Base-by-base conservation (phyloP, 805 yeast genomes). In the Suhomyces sp. region DNA sequence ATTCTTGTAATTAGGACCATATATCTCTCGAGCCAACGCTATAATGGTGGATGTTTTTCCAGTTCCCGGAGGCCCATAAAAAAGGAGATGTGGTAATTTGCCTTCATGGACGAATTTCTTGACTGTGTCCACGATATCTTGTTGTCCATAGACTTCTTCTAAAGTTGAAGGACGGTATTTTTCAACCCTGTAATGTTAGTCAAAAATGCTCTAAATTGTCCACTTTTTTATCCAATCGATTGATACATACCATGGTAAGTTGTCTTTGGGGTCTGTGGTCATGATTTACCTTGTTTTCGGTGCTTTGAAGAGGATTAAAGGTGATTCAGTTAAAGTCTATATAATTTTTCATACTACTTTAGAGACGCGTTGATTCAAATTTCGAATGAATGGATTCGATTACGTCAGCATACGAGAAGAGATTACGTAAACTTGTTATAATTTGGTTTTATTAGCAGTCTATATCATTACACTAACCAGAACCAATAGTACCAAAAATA, bases 11-110 rank as follows among this genome's bases (percentile, higher is more conserved):
- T 79, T 76, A 12, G 72, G 64, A 2, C 98, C 99, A 54, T 83
- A 90, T 6, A 90, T 76, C 52, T 88, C 96, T 38, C 78, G 70
- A 1, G 97, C 96, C 39, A 90, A 63, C 1, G 97, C 96, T 15
- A 83, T 74, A 46, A 88, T 83, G 3, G 95, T 87, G 3, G 95
- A 83, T 0, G 96, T 88, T 58, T 88, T 88, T 46, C 96, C 96
- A 0, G 95, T 88, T 14, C 96, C 96, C 12, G 96, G 96, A 1
- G 96, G 95, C 0, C 96, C 97, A 58, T 93, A 93, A 62, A 93
- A 93, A 34, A 93, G 69, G 47, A 93, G 65, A 63, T 93, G 98
- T 2, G 98, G 98, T 23, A 91, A 68, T 47, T 79, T 78, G 8
- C 93, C 90, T 42, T 83, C 86, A 41, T 78, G 74, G 12, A 90